phyloP scores from a whole-genome alignment of 352 stramenopile genomes.

The Thalassiosira gravida region DNA sequence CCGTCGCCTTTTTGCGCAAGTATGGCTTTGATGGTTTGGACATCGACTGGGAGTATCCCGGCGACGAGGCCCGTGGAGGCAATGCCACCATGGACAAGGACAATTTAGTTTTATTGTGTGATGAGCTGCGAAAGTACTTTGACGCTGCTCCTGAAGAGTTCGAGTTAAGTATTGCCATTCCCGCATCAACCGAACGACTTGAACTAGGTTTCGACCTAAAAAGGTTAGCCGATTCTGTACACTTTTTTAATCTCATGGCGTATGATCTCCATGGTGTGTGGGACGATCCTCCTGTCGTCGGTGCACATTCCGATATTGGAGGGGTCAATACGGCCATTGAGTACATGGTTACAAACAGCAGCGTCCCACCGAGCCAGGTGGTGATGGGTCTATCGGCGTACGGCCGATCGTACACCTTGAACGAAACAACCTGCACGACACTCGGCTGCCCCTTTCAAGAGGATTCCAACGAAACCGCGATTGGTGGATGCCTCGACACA shows the following conservation, averaged over 20 bases:
- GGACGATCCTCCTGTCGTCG: constrained; percentile 56
- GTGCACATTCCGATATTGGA: constrained; percentile 60
- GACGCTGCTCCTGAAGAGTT: constrained; percentile 64
- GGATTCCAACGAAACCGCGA: constrained; percentile 54
- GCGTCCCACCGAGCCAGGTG: constrained; percentile 50
- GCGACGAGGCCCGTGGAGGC: constrained; percentile 52
- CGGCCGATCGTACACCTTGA: constrained; percentile 58
- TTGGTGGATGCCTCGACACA: constrained; percentile 61
- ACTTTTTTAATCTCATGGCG: constrained; percentile 71
- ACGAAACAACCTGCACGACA: constrained; percentile 47
- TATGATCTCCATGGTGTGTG: constrained; percentile 64
- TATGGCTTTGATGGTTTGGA: constrained; percentile 63
- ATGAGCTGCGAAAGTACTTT: constrained; percentile 63
- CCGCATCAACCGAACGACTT: constrained; percentile 33
- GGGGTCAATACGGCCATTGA: constrained; percentile 55
- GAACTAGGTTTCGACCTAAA: constrained; percentile 58
- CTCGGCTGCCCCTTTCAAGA: constrained; percentile 55
- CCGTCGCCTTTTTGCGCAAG: constrained; percentile 58
- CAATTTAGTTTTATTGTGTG: constrained; percentile 58
- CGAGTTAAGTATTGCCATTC: constrained; percentile 64
- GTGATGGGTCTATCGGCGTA: constrained; percentile 62
- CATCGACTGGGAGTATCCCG: constrained; percentile 56
- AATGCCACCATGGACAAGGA: constrained; percentile 46
- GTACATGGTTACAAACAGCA: constrained; percentile 59
- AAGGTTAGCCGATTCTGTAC: constrained; percentile 42